Evolutionary conservation across 2,329 filamentous ascomycete genomes (phyloP), one percentile per base, ranked within the genome.

Genomic region (Colletotrichum spinosum): DNA sequence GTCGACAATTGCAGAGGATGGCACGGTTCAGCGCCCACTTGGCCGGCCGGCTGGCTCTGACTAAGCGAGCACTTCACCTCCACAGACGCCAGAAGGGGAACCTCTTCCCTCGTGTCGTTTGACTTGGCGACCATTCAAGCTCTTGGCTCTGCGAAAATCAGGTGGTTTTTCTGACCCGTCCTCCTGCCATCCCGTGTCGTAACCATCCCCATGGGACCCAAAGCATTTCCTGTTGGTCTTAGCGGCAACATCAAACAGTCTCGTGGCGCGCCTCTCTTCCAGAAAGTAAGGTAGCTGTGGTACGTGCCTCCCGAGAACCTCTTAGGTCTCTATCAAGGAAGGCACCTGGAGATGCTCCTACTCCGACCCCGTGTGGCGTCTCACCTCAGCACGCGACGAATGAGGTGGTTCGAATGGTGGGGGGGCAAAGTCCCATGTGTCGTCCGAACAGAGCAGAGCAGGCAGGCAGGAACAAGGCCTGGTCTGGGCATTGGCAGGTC

Each of bases 81-180:
- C 17, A 17, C 17, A 17, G 17, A 17, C 17, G 17, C 17, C 17
- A 17, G 17, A 17, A 17, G 17, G 17, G 17, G 17, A 17, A 17
- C 17, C 17, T 17, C 50, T 39, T 54, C 39, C 7, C 25, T 12
- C 17, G 25, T 13, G 41, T 45, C 17, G 63, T 66, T 66, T 66
- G 63, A 66, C 63, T 66, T 64, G 63, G 63, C 63, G 34, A 9
- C 63, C 63, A 63, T 55, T 50, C 39, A 25, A 64, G 10, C 38
- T 58, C 63, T 66, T 67, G 62, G 57, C 52, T 39, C 62, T 66
- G 65, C 62, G 62, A 66, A 61, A 68, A 68, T 62, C 65, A 62
- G 45, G 41, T 65, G 61, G 49, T 65, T 60, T 60, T 48, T 46
- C 7, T 38, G 35, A 34, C 53, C 45, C 48, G 46, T 25, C 45